These are phyloP conservation scores for Podosphaera aphanis DNA, from an alignment of 2,329 filamentous ascomycete genomes.

Conservation along the genomic window DNA sequence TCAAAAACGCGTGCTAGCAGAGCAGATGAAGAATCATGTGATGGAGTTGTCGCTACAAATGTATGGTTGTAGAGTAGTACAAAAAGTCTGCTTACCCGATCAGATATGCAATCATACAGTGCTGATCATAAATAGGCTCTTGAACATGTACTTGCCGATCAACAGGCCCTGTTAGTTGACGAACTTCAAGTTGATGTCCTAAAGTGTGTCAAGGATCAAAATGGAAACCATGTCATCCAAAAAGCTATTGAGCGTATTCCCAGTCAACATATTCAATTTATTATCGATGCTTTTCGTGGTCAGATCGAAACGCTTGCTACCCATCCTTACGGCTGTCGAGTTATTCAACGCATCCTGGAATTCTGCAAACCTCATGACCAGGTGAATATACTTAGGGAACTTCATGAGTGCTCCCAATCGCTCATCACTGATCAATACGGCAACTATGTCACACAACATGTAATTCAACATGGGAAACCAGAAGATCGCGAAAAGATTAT, in stretches of 20 bases:
- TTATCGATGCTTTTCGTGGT: slow-evolving; percentile 57
- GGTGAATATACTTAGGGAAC: slow-evolving; percentile 48
- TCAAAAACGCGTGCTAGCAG: slow-evolving; percentile 71
- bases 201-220: slow-evolving; percentile 60
- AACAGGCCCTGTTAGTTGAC: slow-evolving; percentile 62
- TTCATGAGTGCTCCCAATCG: slow-evolving; percentile 45
- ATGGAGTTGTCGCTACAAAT: slow-evolving; percentile 60
- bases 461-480: slow-evolving; percentile 54
- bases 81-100: slow-evolving; percentile 38
- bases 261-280: slow-evolving; percentile 56
- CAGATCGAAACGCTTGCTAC: slow-evolving; percentile 51
- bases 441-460: slow-evolving; percentile 89
- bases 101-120: neutral
- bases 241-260: slow-evolving; percentile 72
- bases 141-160: slow-evolving; percentile 74
- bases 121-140: slow-evolving; percentile 36
- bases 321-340: slow-evolving; percentile 73
- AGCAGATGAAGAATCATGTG: slow-evolving; percentile 71
- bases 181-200: slow-evolving; percentile 61
- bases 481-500: slow-evolving; percentile 56
- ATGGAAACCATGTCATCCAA: slow-evolving; percentile 92
- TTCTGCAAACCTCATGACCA: slow-evolving; percentile 51
- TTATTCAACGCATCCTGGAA: slow-evolving; percentile 81
- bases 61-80: slow-evolving; percentile 87
- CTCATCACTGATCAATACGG: slow-evolving; percentile 76